Percentiles rank a stretch among this genome's conserved stretches.
phyloP scores from a whole-genome alignment of 257 asterid species.

The Solanum chiquidenum region DNA sequence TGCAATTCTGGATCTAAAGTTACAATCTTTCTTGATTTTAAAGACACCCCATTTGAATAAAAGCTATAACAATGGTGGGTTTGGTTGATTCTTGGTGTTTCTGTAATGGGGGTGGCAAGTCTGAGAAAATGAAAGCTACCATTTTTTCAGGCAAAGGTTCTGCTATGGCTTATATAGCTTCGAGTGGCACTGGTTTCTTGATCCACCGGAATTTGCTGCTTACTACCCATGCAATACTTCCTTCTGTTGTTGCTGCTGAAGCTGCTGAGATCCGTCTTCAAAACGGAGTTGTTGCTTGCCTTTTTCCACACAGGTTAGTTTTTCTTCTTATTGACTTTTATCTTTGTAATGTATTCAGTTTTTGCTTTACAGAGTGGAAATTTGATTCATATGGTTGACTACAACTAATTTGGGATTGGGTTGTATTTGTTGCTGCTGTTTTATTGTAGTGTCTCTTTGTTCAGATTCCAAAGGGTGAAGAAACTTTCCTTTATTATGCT shows the following conservation, averaged over 20 bases:
- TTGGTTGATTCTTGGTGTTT: conserved; percentile 85
- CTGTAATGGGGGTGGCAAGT: conserved; percentile 93
- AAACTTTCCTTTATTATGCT: background rate
- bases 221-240: conserved; percentile 75
- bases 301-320: conserved; percentile 82
- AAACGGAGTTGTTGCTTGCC: conserved; percentile 58
- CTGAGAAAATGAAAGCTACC: conserved; percentile 74
- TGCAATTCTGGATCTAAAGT: conserved; percentile 40
- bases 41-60: background rate
- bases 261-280: conserved; percentile 91
- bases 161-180: conserved; percentile 62
- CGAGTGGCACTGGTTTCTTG: conserved; percentile 73
- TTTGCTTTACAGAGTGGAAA: background rate
- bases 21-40: background rate
- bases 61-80: conserved; percentile 47
- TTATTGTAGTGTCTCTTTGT: background rate
- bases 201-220: conserved; percentile 93
- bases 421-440: background rate
- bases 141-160: conserved; percentile 70
- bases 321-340: background rate
- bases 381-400: background rate
- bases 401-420: background rate
- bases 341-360: background rate
- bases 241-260: conserved; percentile 78
- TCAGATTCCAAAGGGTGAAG: background rate